Percentiles rank a stretch among this genome's conserved stretches.
Evolutionary conservation across 441 rosid species (phyloP).

Genomic region (Kokia cookei): DNA sequence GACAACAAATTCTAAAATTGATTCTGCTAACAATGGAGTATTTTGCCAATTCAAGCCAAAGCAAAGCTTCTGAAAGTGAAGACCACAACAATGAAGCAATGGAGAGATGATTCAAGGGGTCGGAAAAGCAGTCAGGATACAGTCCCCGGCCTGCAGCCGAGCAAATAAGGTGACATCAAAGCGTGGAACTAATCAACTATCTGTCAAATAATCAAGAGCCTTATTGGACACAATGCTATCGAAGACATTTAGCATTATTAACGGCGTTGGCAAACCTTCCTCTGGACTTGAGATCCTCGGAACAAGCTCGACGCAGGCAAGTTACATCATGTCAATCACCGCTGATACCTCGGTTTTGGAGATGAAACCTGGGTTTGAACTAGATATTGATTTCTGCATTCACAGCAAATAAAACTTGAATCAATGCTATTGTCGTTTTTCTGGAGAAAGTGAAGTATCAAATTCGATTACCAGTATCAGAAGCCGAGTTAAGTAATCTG

Average conservation of each 20-base stretch:
- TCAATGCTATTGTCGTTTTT: neutral
- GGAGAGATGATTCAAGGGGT: conserved; percentile 38
- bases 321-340: conserved; percentile 62
- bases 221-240: conserved; percentile 2
- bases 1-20: conserved; percentile 29
- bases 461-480: neutral
- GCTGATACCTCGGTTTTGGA: conserved; percentile 80
- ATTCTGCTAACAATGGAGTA: conserved; percentile 17
- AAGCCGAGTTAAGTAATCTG: neutral
- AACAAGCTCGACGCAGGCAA: conserved; percentile 27
- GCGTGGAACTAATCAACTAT: conserved; percentile 24
- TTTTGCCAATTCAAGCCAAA: conserved; percentile 18
- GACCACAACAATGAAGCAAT: conserved; percentile 55
- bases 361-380: conserved; percentile 56
- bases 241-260: conserved; percentile 1
- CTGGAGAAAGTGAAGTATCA: neutral
- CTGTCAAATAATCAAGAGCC: conserved; percentile 13
- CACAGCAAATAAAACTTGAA: neutral
- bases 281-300: conserved; percentile 12
- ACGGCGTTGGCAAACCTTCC: conserved; percentile 14
- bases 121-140: conserved; percentile 20
- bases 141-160: conserved; percentile 5
- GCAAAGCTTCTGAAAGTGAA: conserved; percentile 26
- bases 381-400: neutral
- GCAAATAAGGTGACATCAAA: conserved; percentile 17